A percentile compares a stretch with the other conserved stretches of the same genome.
Evolutionary conservation across 2,329 filamentous ascomycete genomes (phyloP).

Genomic region (Paracoccidioides lutzii): DNA sequence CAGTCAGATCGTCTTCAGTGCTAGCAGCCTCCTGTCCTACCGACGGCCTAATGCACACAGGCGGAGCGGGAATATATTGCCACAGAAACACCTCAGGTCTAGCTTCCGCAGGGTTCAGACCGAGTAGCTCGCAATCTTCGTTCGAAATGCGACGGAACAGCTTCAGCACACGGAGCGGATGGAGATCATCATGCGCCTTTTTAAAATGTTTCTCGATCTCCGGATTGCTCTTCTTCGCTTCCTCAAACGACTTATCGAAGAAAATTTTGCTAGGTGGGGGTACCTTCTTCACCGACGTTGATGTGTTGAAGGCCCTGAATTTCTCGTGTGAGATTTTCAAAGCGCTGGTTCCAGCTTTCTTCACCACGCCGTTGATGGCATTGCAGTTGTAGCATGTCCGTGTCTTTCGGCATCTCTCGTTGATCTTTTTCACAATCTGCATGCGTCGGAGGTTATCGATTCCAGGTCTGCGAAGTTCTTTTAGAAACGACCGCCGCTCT

Average conservation of each 20-base stretch:
- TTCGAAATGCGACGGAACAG: slow-evolving; percentile 79
- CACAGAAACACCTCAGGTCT: slow-evolving; percentile 95
- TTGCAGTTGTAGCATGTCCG: slow-evolving; percentile 71
- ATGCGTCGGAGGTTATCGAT: slow-evolving; percentile 77
- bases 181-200: slow-evolving; percentile 88
- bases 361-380: slow-evolving; percentile 76
- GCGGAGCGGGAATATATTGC: slow-evolving; percentile 89
- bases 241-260: slow-evolving; percentile 75
- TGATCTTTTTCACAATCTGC: slow-evolving; percentile 76
- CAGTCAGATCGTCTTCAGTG: slow-evolving; percentile 92
- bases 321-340: slow-evolving; percentile 92
- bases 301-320: slow-evolving; percentile 76
- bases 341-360: slow-evolving; percentile 68
- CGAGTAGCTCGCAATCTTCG: slow-evolving; percentile 79
- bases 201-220: slow-evolving; percentile 84
- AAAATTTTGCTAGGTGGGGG: slow-evolving; percentile 67
- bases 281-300: slow-evolving; percentile 72
- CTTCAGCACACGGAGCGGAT: slow-evolving; percentile 76
- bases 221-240: slow-evolving; percentile 61
- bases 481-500: slow-evolving; percentile 65
- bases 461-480: slow-evolving; percentile 63
- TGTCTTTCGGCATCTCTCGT: slow-evolving; percentile 77
- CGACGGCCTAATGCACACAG: slow-evolving; percentile 85
- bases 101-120: slow-evolving; percentile 73
- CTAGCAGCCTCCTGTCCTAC: slow-evolving; percentile 87